Evolutionary conservation across 371 early-diverging fungal species (phyloP), one percentile per base, ranked within the genome.

Genomic region (Entomophthora muscae): DNA sequence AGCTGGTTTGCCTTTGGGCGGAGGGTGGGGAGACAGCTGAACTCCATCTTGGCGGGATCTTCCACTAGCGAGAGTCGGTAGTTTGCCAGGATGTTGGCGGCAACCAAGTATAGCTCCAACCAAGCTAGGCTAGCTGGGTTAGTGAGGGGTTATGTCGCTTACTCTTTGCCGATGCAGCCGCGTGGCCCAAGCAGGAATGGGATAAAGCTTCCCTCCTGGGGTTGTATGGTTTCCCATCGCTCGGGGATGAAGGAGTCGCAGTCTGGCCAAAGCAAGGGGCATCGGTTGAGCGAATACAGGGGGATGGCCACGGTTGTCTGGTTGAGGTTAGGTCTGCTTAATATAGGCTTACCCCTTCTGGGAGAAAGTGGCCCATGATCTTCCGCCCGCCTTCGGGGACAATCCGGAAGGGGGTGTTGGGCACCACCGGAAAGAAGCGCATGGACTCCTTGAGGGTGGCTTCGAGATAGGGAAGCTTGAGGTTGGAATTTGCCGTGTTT

Each of bases 361-460:
- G 66, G 10, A 66, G 31, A 24, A 31, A 65, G 32, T 67, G 64
- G n/a, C 64, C 67, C 30, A 61, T 64, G 13, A 70, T n/a, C 0
- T 55, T 70, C 0, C 63, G 30, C 5, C 76, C 76, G 0, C 56
- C 63, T 12, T 60, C 31, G 0, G 77, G 73, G 1, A 65, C 65
- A 0, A 57, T 57, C 27, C 76, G 71, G 1, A 68, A 66, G 3
- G 73, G 42, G 26, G 61, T 63, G 12, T 67, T 65, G 12, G 70
- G 54, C 0, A 65, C 71, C 0, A 69, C 61, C 0, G 75, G 63
- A 12, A 53, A 60, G 0, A 73, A 26, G 1, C 77, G 70, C 66
- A 77, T 65, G 0, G 72, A 59, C 58, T 77, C 77, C 53, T 58
- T 56, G 22, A 77, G 27, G 0, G 71, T 68, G 0, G 77, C 77